phyloP scores from a whole-genome alignment of 1,139 yeast genomes.

The Saccharomyces hybrid region DNA sequence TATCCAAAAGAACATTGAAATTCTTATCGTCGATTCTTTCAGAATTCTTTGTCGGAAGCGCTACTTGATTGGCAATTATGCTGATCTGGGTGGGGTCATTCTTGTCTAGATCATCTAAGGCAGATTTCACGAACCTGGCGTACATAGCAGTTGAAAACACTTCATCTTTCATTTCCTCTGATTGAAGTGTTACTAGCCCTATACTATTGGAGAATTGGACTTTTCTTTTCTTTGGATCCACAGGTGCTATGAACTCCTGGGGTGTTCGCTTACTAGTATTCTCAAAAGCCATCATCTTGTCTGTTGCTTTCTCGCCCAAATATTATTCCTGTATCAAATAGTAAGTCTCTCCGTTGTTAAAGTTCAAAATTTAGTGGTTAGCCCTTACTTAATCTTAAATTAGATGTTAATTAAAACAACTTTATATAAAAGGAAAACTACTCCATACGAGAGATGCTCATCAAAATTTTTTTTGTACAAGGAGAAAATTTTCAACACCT shows the following conservation, averaged over 20 bases:
- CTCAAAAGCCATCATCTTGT: conserved; percentile 30
- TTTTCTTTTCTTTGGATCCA: conserved; percentile 26
- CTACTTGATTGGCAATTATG: conserved; percentile 40
- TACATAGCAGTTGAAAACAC: conserved; percentile 45
- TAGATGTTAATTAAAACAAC: not conserved
- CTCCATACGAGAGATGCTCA: not conserved
- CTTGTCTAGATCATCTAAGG: conserved; percentile 59
- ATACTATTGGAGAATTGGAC: conserved; percentile 27
- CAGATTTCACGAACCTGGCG: conserved; percentile 55
- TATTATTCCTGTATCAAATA: not conserved
- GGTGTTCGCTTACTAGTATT: conserved; percentile 21
- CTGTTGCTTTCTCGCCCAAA: not conserved
- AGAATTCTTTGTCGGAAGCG: conserved; percentile 36
- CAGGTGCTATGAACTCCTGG: conserved; percentile 15
- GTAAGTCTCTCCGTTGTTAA: not conserved
- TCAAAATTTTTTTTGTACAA: not conserved
- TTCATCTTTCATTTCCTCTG: conserved; percentile 6
- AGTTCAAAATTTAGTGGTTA: not conserved
- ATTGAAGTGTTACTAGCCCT: not conserved
- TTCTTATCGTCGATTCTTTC: conserved; percentile 40
- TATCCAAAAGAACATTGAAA: conserved; percentile 39
- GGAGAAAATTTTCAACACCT: conserved; percentile 1
- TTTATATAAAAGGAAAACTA: not conserved
- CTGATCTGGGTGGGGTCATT: conserved; percentile 40
- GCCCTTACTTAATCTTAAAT: not conserved